Percentiles rank a stretch among this genome's conserved stretches.
These are phyloP conservation scores for Mycena latifolia DNA, from an alignment of 768 basidiomycete species.

Conservation along the genomic window DNA sequence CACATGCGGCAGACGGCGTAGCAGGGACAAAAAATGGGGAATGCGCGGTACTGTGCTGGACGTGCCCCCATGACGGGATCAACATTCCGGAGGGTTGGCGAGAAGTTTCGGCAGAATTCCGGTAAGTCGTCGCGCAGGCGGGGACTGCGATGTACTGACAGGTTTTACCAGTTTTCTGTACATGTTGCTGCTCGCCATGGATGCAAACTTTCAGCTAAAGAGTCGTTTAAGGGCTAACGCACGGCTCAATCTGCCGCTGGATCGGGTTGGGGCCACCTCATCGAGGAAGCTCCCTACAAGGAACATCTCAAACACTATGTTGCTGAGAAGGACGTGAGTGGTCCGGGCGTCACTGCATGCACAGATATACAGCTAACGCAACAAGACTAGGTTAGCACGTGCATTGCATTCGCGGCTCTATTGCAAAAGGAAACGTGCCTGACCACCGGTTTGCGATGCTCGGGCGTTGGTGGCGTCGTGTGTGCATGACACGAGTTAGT, in stretches of 20 bases:
- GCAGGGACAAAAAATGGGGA: no score
- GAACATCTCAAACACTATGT: slow-evolving; percentile 15
- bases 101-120: slow-evolving; percentile 7
- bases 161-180: slow-evolving; percentile 17
- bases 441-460: slow-evolving; percentile 18
- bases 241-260: slow-evolving; percentile 26
- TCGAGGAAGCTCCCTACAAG: slow-evolving; percentile 27
- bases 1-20: no score
- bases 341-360: no score
- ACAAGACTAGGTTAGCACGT: slow-evolving; percentile 35
- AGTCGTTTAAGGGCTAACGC: slow-evolving; percentile 3
- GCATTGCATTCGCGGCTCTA: slow-evolving; percentile 13
- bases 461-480: slow-evolving; percentile 27
- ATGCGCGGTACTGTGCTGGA: slow-evolving; percentile 32
- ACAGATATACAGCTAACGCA: no score
- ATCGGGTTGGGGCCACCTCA: slow-evolving; percentile 28
- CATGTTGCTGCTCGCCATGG: slow-evolving; percentile 26
- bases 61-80: slow-evolving; percentile 29
- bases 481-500: slow-evolving; percentile 37
- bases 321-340: slow-evolving; percentile 27
- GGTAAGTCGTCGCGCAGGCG: neutral
- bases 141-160: no score
- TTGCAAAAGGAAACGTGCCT: slow-evolving; percentile 35
- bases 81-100: slow-evolving; percentile 36
- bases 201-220: slow-evolving; percentile 40